A percentile compares a stretch with the other conserved stretches of the same genome.
Evolutionary conservation across 202 grass and related monocot genomes (phyloP).

Genomic region (Panicum hallii): DNA sequence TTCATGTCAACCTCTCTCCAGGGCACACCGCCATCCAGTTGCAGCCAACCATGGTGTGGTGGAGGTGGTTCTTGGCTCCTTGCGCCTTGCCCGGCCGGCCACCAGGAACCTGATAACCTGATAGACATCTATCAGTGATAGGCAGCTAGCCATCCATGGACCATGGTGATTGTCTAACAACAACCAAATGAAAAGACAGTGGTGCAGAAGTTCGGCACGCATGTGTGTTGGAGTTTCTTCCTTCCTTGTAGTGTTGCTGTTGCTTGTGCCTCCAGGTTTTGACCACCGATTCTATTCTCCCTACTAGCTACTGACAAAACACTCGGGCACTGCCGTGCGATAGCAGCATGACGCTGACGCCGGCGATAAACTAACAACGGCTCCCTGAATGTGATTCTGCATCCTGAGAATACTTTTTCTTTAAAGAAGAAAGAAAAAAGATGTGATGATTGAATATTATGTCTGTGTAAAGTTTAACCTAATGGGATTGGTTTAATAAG

Average conservation of each 20-base stretch:
- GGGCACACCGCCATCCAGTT: not conserved
- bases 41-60: too few relatives aligned
- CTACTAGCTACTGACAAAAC: too few relatives aligned
- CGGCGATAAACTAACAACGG: not conserved
- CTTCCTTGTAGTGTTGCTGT: constrained; percentile 23
- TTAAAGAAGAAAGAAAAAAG: too few relatives aligned
- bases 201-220: not conserved
- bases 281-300: not conserved
- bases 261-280: constrained; percentile 6
- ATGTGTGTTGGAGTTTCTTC: not conserved
- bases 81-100: not conserved
- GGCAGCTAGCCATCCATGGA: too few relatives aligned
- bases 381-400: not conserved
- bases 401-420: not conserved
- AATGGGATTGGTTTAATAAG: too few relatives aligned
- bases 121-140: too few relatives aligned
- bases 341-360: not conserved
- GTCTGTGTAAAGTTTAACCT: too few relatives aligned
- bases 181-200: not conserved
- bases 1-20: not conserved
- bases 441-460: too few relatives aligned
- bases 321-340: not conserved
- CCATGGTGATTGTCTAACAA: too few relatives aligned
- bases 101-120: too few relatives aligned
- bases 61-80: not conserved